These are phyloP conservation scores for Tetradesmus obliquus DNA, from an alignment of 139 green algal genomes.

Conservation along the genomic window DNA sequence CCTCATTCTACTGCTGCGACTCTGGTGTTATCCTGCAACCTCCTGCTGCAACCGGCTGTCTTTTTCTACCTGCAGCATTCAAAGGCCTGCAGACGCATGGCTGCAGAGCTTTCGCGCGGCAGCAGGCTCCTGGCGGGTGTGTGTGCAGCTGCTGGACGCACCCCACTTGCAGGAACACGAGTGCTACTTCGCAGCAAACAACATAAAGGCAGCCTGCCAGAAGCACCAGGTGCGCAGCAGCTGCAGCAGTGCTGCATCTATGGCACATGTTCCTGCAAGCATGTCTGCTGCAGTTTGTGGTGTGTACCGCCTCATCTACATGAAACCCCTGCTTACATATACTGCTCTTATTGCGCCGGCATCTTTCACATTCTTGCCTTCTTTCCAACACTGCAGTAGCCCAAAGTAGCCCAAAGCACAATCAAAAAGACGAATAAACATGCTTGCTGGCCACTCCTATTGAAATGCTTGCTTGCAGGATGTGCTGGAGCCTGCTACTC, in stretches of 20 bases:
- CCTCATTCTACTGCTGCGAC: not conserved
- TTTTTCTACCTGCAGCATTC: conserved; percentile 6
- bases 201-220: conserved; percentile 29
- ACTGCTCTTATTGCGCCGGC: too few relatives aligned
- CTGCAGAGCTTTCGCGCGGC: conserved; percentile 14
- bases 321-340: too few relatives aligned
- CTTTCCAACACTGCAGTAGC: too few relatives aligned
- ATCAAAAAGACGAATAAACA: too few relatives aligned
- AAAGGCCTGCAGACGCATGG: conserved; percentile 30
- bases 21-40: not conserved
- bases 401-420: too few relatives aligned
- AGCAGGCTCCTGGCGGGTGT: conserved; percentile 12
- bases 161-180: conserved; percentile 17
- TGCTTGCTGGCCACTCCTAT: not conserved
- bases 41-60: not conserved
- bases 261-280: not conserved
- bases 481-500: conserved; percentile 3
- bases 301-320: too few relatives aligned
- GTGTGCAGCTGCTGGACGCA: conserved; percentile 11
- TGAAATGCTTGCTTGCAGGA: conserved; percentile 12
- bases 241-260: not conserved
- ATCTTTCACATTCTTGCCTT: too few relatives aligned
- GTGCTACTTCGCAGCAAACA: conserved; percentile 39
- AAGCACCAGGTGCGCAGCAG: conserved; percentile 28
- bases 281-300: not conserved